Base-by-base conservation (phyloP, 768 basidiomycete species). In the Mycena alexandri region DNA sequence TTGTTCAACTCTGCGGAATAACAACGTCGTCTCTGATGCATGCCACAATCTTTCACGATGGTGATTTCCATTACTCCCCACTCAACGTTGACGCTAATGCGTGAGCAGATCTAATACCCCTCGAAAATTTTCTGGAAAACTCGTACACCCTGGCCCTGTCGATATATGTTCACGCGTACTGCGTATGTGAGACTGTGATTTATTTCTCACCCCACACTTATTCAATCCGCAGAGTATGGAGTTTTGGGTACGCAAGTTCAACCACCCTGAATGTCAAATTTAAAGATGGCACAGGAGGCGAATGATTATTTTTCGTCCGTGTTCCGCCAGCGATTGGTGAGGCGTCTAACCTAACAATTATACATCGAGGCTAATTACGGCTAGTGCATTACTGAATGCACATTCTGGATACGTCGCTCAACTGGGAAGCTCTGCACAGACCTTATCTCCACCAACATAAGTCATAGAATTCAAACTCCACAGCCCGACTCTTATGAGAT, bases 341-440 rank as follows among this genome's bases (percentile, higher is more conserved):
- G 53, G 38, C 21, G 14, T 29, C 10, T 13, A 14, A n/a, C 12
- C 17, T 6, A 29, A 14, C 10, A 38, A 16, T 24, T 56, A 25
- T 24, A 5, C 43, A 29, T 42, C 17, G 22, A 14, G 22, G 25
- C 25, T 41, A 56, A 29, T 42, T 22, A 11, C 38, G 24, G 17
- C 22, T 21, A 42, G 55, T 36, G 22, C 12, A 29, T 33, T 10
- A 19, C 3, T 12, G 46, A 59, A 14, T 59, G 57, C 13, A 24
- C 43, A 11, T 6, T 21, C 47, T 59, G 57, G 57, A 47, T 59
- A 33, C 57, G 57, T 34, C 44, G 57, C 44, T 47, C 57, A n/a
- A 47, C 10, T 34, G 44, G 57, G 8, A 25, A 43, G 19, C 56
- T 58, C 43, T 58, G 56, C 9, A 43, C 17, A 17, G 43, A 58